phyloP scores from a whole-genome alignment of 768 basidiomycete species.

The Rhodocollybia butyracea region DNA sequence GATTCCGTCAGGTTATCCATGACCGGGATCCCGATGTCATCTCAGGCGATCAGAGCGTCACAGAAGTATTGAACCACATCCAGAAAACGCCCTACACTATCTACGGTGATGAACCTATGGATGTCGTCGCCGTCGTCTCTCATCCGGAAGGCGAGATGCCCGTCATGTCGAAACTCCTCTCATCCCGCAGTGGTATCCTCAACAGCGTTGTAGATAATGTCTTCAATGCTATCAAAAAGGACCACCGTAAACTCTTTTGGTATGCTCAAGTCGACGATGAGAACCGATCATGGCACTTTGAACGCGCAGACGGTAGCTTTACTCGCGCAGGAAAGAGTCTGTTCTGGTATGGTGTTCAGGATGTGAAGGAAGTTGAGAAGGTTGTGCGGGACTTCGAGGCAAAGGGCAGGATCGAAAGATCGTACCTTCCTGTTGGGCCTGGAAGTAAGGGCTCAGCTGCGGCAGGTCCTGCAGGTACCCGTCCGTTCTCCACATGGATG shows the following conservation, averaged over 20 bases:
- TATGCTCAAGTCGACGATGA: slow-evolving; percentile 96
- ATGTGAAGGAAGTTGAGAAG: slow-evolving; percentile 87
- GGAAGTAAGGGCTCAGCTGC: slow-evolving; percentile 34
- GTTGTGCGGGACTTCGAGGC: slow-evolving; percentile 72
- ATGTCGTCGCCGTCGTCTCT: slow-evolving; percentile 91
- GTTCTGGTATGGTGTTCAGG: slow-evolving; percentile 97
- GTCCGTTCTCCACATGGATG: slow-evolving; percentile 59
- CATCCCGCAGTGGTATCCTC: slow-evolving; percentile 84
- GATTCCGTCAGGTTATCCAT: slow-evolving; percentile 91
- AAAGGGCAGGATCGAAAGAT: slow-evolving; percentile 80
- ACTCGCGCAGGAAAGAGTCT: slow-evolving; percentile 89
- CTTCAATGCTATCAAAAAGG: slow-evolving; percentile 93
- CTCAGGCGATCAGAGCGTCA: slow-evolving; percentile 78
- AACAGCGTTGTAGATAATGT: slow-evolving; percentile 98
- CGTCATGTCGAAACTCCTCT: slow-evolving; percentile 88
- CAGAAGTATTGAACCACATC: slow-evolving; percentile 80
- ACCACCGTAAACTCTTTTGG: slow-evolving; percentile 94
- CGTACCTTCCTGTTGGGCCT: slow-evolving; percentile 87
- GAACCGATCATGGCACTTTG: slow-evolving; percentile 97
- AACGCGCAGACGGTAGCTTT: slow-evolving; percentile 96
- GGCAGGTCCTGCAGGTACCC: slow-evolving; percentile 19
- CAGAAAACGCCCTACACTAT: slow-evolving; percentile 86
- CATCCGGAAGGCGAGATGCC: slow-evolving; percentile 87
- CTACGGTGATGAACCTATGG: slow-evolving; percentile 98
- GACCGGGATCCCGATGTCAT: slow-evolving; percentile 94